Percentiles rank a stretch among this genome's conserved stretches.
These are phyloP conservation scores for Pholiota microspora DNA, from an alignment of 768 basidiomycete genomes.

Conservation along the genomic window DNA sequence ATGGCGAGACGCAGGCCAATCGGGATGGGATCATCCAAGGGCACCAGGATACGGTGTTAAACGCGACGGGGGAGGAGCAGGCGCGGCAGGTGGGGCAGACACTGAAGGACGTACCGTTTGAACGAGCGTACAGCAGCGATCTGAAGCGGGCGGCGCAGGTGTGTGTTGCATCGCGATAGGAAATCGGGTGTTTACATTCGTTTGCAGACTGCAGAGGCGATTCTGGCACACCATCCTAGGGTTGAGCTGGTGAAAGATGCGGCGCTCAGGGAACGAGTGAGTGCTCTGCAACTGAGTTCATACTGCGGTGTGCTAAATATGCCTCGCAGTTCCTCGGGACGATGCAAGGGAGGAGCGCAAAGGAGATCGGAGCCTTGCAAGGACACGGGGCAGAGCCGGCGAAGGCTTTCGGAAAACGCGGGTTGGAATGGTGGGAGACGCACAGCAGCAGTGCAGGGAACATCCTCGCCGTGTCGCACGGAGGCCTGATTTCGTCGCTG, in stretches of 20 bases:
- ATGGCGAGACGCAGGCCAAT: conserved; percentile 79
- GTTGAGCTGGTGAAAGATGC: conserved; percentile 39
- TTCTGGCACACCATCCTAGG: conserved; percentile 52
- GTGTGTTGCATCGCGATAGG: conserved; percentile 8
- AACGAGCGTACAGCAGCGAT: conserved; percentile 68
- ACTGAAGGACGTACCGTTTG: conserved; percentile 54
- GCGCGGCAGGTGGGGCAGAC: conserved; percentile 53
- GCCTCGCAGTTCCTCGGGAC: conserved; percentile 54
- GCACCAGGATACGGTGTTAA: conserved; percentile 68
- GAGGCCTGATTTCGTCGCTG: conserved; percentile 58
- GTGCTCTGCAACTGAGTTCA: conserved; percentile 13
- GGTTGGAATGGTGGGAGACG: conserved; percentile 59
- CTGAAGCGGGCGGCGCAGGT: conserved; percentile 68
- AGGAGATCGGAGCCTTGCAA: conserved; percentile 17
- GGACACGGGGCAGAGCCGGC: conserved; percentile 35
- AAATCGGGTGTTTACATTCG: conserved; percentile 3
- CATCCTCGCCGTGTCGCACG: conserved; percentile 66
- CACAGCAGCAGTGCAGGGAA: conserved; percentile 35
- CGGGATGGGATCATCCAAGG: conserved; percentile 66
- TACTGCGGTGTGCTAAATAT: not conserved
- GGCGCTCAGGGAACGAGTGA: conserved; percentile 66
- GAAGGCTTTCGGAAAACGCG: conserved; percentile 45
- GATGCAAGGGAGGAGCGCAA: conserved; percentile 45
- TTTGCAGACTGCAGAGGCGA: conserved; percentile 62
- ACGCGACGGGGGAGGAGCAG: conserved; percentile 59